Evolutionary conservation across 768 basidiomycete genomes (phyloP), one percentile per base, ranked within the genome.

Genomic region (Mycena galericulata): DNA sequence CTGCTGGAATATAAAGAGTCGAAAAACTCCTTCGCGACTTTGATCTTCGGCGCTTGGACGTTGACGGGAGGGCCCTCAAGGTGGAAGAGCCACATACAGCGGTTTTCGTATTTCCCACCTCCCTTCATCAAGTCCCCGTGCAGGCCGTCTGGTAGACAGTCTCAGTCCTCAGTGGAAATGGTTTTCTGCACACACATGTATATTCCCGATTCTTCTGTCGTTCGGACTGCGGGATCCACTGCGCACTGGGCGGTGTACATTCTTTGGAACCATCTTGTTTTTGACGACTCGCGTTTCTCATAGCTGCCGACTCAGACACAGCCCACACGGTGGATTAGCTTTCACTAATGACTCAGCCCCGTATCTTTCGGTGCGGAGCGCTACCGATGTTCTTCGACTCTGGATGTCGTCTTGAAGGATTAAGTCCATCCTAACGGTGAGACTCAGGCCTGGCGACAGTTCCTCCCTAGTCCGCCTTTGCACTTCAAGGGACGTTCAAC

Each of bases 51-150:
- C 8, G 6, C 14, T 36, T 43, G 47, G 47, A 4, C 47, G 47
- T 17, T 40, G 27, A 36, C 30, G 34, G 18, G 26, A 29, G 27
- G 40, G 8, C 43, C 3, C 26, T 7, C 24, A 8, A 57, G 1
- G 40, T 57, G 56, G 17, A 57, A 57, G 56, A 45, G 27, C 56
- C 56, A 58, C 56, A 58, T 58, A 29, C 29, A 58, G 5, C 45
- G 56, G 29, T 58, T 58, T 20, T 58, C 56, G 56, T 58, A 58
- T 18, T 45, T 43, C 22, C 56, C 56, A 22, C 18, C 40, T 43
- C 41, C 56, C 7, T 32, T 26, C 20, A 45, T 18, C 40, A 58
- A 20, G 27, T 43, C 56, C 24, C 56, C 18, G 41, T 58, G 20
- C 27, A 58, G 26, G 20, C n/a, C 56, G 45, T 58, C 56, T 56